phyloP scores from a whole-genome alignment of 73 alveolate species.

The Paramecium octaurelia region DNA sequence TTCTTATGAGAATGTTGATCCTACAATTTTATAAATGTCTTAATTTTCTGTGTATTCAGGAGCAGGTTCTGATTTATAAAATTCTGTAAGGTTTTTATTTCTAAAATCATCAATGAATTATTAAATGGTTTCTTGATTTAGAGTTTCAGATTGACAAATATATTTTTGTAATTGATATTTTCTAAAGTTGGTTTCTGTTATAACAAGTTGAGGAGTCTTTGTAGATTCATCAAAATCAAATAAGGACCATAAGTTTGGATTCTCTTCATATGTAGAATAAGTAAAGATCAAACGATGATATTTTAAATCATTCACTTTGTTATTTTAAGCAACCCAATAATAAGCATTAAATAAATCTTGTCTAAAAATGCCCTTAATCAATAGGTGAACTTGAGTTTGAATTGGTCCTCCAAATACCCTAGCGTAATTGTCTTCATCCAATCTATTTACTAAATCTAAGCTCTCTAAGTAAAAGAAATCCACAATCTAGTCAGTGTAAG shows the following conservation, averaged over 20 bases:
- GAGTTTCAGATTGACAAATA: neutral
- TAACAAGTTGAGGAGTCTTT: neutral
- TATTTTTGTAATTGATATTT: conserved; percentile 34
- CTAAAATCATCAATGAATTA: conserved; percentile 5
- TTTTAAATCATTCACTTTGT: neutral
- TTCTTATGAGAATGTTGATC: neutral
- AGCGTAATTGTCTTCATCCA: conserved; percentile 30
- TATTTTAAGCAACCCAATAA: neutral
- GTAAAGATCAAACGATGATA: conserved; percentile 5
- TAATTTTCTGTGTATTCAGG: neutral
- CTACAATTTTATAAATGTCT: neutral
- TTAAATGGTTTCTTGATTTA: neutral
- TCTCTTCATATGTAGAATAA: neutral
- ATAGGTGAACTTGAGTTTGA: neutral
- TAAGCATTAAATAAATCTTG: neutral
- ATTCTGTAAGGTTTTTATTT: neutral
- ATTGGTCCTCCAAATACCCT: conserved; percentile 47
- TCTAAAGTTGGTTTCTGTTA: conserved; percentile 44
- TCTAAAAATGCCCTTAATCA: neutral
- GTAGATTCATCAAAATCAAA: conserved; percentile 19
- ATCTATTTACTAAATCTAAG: neutral
- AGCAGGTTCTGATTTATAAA: neutral
- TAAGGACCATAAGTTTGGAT: neutral
- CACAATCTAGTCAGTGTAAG: conserved; percentile 4
- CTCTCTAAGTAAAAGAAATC: conserved; percentile 34